Evolutionary conservation across 2,329 filamentous ascomycete species (phyloP).

Genomic region (Apiospora kogelbergensis): DNA sequence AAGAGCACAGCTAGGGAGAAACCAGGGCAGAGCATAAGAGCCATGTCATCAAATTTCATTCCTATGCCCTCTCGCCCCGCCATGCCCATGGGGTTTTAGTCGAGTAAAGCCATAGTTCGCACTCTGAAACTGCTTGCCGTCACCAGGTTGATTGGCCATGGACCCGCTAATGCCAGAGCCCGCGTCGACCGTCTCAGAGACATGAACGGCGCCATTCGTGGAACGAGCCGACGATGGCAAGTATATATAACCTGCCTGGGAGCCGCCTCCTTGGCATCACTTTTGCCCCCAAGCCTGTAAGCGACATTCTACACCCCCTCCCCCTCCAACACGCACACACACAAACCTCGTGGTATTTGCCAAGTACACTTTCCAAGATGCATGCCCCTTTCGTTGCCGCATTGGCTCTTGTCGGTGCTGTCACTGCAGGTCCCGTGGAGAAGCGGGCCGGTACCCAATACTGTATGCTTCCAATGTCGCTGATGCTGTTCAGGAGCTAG

Average conservation of each 20-base stretch:
- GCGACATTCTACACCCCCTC: neutral
- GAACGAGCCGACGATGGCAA: neutral
- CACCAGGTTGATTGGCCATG: neutral
- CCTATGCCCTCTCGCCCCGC: neutral
- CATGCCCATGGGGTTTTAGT: neutral
- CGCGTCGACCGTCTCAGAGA: neutral
- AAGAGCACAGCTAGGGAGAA: neutral
- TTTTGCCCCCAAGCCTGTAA: neutral
- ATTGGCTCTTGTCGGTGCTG: neutral
- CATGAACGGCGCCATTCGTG: neutral
- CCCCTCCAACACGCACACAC: neutral
- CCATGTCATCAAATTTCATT: neutral
- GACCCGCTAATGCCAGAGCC: neutral
- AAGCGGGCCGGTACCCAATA: slow-evolving; percentile 7
- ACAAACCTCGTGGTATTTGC: neutral
- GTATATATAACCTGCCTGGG: neutral
- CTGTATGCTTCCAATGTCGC: neutral
- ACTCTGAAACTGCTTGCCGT: neutral
- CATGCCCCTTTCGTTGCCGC: neutral
- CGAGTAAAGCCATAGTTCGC: neutral
- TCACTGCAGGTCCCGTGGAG: neutral
- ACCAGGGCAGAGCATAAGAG: neutral
- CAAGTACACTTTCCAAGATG: neutral
- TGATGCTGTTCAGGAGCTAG: neutral
- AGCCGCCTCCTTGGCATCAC: neutral